phyloP scores from a whole-genome alignment of 2,329 filamentous ascomycete species.

The Neophaeococcomyces mojaviensis region DNA sequence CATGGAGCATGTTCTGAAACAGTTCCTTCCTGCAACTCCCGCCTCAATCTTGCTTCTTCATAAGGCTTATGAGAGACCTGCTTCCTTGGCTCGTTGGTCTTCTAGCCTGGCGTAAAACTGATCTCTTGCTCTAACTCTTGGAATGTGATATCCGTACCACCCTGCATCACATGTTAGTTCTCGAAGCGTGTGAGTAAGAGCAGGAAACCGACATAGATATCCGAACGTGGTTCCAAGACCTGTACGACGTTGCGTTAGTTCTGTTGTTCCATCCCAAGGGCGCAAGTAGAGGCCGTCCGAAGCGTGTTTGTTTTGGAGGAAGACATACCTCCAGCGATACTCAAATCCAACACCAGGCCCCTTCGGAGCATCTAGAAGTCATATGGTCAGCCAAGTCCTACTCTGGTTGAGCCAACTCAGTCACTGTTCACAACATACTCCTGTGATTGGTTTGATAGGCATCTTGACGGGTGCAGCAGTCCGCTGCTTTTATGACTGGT shows the following conservation, averaged over 20 bases:
- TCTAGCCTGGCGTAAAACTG: conserved; percentile 57
- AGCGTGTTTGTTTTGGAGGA: no score
- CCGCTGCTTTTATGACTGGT: background rate
- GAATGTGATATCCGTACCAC: conserved; percentile 52
- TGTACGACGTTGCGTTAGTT: conserved; percentile 24
- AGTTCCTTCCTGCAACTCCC: background rate
- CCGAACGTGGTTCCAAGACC: conserved; percentile 56
- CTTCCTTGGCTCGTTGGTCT: conserved; percentile 46
- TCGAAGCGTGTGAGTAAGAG: background rate
- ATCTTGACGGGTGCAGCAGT: conserved; percentile 26
- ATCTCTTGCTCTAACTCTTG: conserved; percentile 56
- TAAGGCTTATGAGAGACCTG: conserved; percentile 20
- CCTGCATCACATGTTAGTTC: conserved; percentile 24
- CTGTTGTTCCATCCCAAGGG: no score
- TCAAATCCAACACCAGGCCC: conserved; percentile 59
- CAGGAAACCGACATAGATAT: conserved; percentile 63
- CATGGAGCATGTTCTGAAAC: no score
- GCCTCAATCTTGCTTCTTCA: background rate
- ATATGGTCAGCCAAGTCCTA: conserved; percentile 12
- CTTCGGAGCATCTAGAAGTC: conserved; percentile 55
- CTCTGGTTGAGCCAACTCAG: conserved; percentile 11
- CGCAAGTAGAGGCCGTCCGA: no score
- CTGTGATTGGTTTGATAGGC: conserved; percentile 41
- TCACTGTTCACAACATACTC: conserved; percentile 32
- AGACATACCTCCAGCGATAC: conserved; percentile 58